These are phyloP conservation scores for Stropharia rugosoannulata DNA, from an alignment of 768 basidiomycete genomes.

Conservation along the genomic window DNA sequence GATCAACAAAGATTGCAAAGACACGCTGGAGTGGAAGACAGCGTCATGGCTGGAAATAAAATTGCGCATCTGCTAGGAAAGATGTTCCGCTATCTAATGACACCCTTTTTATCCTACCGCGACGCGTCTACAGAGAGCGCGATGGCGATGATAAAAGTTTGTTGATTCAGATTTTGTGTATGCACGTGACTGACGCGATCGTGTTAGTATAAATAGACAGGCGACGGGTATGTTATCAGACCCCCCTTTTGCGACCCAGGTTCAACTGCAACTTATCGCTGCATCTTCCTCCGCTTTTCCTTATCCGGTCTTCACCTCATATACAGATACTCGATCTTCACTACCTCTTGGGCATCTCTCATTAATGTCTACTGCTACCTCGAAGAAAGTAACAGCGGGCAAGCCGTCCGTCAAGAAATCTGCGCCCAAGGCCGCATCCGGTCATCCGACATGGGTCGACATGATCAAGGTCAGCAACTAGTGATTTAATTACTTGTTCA, in stretches of 20 bases:
- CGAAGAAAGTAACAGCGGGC: slow-evolving; percentile 35
- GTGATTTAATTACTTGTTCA: slow-evolving; percentile 1
- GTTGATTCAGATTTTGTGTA: slow-evolving; percentile 36
- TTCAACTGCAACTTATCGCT: slow-evolving; percentile 21
- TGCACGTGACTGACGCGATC: slow-evolving; percentile 44
- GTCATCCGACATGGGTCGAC: slow-evolving; percentile 65
- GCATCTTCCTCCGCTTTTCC: slow-evolving; percentile 14
- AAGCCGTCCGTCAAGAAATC: slow-evolving; percentile 45
- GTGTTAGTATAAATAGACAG: slow-evolving; percentile 47
- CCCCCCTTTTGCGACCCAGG: slow-evolving; percentile 34
- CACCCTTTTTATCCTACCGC: slow-evolving; percentile 2
- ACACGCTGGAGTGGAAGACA: slow-evolving; percentile 5
- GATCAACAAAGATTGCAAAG: slow-evolving; percentile 20
- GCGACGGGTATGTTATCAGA: slow-evolving; percentile 32
- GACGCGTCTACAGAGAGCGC: not conserved
- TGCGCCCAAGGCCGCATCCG: slow-evolving; percentile 40
- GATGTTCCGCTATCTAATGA: not conserved
- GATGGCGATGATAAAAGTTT: slow-evolving; percentile 22
- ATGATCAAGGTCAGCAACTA: slow-evolving; percentile 72
- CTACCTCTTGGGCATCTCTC: slow-evolving; percentile 6
- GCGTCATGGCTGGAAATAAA: slow-evolving; percentile 1
- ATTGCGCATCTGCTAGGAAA: not conserved
- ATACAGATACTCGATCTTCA: slow-evolving; percentile 6
- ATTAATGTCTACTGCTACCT: slow-evolving; percentile 18
- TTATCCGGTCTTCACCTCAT: slow-evolving; percentile 17